Evolutionary conservation across 2,329 filamentous ascomycete species (phyloP).

Genomic region (Eutypa lata): DNA sequence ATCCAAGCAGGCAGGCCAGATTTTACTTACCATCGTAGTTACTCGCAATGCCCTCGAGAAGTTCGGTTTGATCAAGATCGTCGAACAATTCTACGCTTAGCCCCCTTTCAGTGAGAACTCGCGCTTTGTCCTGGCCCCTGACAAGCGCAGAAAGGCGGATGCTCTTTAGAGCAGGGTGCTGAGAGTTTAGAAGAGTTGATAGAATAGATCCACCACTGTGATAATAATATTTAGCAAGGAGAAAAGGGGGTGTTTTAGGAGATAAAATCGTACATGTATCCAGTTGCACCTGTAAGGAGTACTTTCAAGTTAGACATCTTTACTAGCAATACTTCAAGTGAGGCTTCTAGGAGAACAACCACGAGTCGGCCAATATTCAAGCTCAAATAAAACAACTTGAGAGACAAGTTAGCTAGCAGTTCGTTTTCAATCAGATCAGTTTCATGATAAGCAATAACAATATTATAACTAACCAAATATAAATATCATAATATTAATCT

Average conservation of each 20-base stretch:
- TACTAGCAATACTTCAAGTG: not conserved
- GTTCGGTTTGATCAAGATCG: slow-evolving; percentile 7
- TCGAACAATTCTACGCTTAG: not conserved
- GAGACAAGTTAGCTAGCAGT: too few species aligned
- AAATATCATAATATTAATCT: too few species aligned
- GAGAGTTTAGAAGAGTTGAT: slow-evolving; percentile 13
- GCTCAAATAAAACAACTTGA: too few species aligned
- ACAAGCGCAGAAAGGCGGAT: slow-evolving; percentile 18
- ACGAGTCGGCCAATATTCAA: too few species aligned
- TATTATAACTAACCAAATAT: too few species aligned
- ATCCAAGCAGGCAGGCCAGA: not conserved
- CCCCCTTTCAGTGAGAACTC: not conserved
- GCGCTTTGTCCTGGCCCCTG: slow-evolving; percentile 16
- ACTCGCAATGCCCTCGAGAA: slow-evolving; percentile 5
- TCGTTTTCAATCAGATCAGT: too few species aligned
- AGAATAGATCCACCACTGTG: slow-evolving; percentile 17
- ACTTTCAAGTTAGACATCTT: slow-evolving; percentile 5
- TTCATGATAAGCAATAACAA: too few species aligned
- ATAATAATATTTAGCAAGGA: not conserved
- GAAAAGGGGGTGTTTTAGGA: not conserved
- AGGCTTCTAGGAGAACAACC: not conserved
- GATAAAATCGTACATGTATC: slow-evolving; percentile 12
- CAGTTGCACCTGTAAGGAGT: slow-evolving; percentile 21
- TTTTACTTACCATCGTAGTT: not conserved
- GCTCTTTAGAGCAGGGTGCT: slow-evolving; percentile 5